Evolutionary conservation across 345 rosid genomes (phyloP), one percentile per base, ranked within the genome.

Genomic region (Gynandropsis gynandra): DNA sequence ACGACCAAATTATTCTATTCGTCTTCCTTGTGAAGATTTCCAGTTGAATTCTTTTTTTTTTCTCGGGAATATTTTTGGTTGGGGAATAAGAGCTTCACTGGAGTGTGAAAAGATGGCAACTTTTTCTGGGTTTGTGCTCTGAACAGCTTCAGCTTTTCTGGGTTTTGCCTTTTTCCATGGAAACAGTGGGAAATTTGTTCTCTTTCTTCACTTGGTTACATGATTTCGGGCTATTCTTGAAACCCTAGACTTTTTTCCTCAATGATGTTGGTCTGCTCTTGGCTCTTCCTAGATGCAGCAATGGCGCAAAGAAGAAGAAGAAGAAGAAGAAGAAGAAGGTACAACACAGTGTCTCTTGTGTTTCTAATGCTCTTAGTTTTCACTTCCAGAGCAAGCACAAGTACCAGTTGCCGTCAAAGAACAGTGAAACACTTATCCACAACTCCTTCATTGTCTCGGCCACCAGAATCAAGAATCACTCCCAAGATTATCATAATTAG

Each of bases 401-500:
- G 51, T n/a, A 24, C 29, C 29, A 69, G 72, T 15, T 80, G 90
- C 75, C 79, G 73, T n/a, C 68, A 69, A 52, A 37, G 72, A 58
- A 64, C 74, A 16, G 67, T 62, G 24, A 69, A 76, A 56, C 74
- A 67, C 49, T 66, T 77, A 54, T 71, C 87, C 40, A 39, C 72
- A 36, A 49, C 43, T 15, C 35, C 31, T 21, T 67, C 79, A 3
- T 45, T 77, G 9, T 63, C 85, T 15, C 50, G 38, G n/a, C 66
- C 72, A 41, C 68, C 74, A 11, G 70, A 72, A 21, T 62, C 73
- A 62, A 74, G 57, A 49, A 66, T 52, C 60, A 81, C 71, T 54
- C 45, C 76, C 50, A 70, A 75, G 68, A 75, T 77, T 43, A 72
- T 89, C 12, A 51, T 76, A 29, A 43, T 85, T 5, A 82, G 93